Conservation (phyloP, 176 grass and related monocot genomes). For the Melocanna baccifera region DNA sequence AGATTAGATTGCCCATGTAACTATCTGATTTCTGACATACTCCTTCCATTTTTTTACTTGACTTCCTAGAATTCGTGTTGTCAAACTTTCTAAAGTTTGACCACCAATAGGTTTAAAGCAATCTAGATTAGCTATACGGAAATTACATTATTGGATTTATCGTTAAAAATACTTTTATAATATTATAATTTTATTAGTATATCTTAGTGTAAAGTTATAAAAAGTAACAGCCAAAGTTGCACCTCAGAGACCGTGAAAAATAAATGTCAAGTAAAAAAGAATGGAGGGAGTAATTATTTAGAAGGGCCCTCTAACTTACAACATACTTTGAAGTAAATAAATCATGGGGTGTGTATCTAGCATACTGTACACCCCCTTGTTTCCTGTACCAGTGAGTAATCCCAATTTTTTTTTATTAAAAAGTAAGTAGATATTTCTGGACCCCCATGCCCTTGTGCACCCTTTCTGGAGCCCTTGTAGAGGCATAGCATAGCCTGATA, state of each 20-base stretch:
- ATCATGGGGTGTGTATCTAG: neutral
- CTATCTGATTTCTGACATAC: neutral
- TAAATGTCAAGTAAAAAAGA: too few species aligned
- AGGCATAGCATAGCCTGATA: neutral
- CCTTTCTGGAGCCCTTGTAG: neutral
- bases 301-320: neutral
- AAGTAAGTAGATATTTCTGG: neutral
- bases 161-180: too few species aligned
- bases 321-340: slow-evolving; percentile 6
- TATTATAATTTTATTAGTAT: too few species aligned
- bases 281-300: neutral
- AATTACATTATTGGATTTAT: too few species aligned
- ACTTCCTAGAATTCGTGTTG: too few species aligned
- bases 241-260: too few species aligned
- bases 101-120: too few species aligned
- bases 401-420: neutral
- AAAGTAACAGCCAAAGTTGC: too few species aligned
- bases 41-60: too few species aligned
- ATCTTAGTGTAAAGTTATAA: too few species aligned
- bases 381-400: neutral
- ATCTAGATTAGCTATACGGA: too few species aligned
- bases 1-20: neutral
- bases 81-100: too few species aligned
- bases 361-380: neutral
- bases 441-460: neutral